These are phyloP conservation scores for Mucor racemosus DNA, from an alignment of 371 early-diverging fungal genomes.

Conservation along the genomic window DNA sequence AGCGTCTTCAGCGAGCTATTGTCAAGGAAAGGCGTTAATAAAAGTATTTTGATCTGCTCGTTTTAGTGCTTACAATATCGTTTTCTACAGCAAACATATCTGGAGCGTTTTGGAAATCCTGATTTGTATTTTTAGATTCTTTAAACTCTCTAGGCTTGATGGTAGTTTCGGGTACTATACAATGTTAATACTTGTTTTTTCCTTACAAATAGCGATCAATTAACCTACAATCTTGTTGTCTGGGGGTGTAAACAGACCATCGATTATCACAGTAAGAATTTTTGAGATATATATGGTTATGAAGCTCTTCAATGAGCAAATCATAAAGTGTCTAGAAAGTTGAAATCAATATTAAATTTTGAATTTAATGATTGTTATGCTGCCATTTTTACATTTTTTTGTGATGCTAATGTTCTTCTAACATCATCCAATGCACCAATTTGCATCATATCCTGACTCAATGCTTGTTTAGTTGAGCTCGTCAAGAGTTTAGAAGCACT, in stretches of 20 bases:
- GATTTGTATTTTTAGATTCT: conserved; percentile 10
- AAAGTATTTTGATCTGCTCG: neutral
- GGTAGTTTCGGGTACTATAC: conserved; percentile 53
- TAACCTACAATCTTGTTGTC: conserved; percentile 61
- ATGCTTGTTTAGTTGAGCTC: conserved; percentile 68
- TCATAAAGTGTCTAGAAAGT: conserved; percentile 70
- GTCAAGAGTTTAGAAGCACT: conserved; percentile 77
- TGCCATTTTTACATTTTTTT: conserved; percentile 60
- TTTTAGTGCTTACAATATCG: conserved; percentile 35
- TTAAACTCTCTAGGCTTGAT: conserved; percentile 43
- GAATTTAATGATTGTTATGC: neutral
- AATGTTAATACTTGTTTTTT: neutral
- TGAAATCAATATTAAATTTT: neutral
- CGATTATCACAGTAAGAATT: conserved; percentile 71
- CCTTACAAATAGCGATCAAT: too few relatives aligned
- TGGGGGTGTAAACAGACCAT: conserved; percentile 62
- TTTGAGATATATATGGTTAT: conserved; percentile 92
- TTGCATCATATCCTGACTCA: conserved; percentile 75
- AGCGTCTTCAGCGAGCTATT: conserved; percentile 71
- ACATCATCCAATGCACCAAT: conserved; percentile 88
- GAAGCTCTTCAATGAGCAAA: conserved; percentile 86
- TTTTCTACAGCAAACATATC: conserved; percentile 49
- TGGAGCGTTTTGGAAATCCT: conserved; percentile 15
- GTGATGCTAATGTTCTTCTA: conserved; percentile 69
- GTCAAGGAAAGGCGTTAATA: neutral